These are phyloP conservation scores for Venturia pyrina DNA, from an alignment of 2,329 filamentous ascomycete genomes.

Conservation along the genomic window DNA sequence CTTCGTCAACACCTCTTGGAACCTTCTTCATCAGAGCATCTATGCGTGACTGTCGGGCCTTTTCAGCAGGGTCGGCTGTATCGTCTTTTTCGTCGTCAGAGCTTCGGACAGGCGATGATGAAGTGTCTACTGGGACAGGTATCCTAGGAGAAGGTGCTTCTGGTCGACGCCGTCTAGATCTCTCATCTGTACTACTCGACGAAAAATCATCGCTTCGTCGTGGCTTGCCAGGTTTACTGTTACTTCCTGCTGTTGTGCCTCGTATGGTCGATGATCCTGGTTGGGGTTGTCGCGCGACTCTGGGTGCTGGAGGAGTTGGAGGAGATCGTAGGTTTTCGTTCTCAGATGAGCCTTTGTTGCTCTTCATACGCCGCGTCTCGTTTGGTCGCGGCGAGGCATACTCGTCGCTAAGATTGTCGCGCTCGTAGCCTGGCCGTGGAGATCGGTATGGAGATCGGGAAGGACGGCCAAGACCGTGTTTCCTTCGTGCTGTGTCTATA, in stretches of 20 bases:
- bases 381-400: neutral
- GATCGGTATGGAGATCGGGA: neutral
- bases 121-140: neutral
- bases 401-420: neutral
- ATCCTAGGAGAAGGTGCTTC: neutral
- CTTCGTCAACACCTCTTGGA: constrained; percentile 70
- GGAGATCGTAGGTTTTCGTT: neutral
- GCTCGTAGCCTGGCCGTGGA: neutral
- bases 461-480: constrained; percentile 7
- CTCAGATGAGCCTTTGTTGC: neutral
- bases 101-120: neutral
- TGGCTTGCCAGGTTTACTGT: neutral
- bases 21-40: constrained; percentile 34
- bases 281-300: neutral
- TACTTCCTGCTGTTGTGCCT: neutral
- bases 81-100: neutral
- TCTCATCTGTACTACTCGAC: neutral
- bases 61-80: constrained; percentile 1
- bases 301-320: neutral
- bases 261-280: neutral
- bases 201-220: neutral
- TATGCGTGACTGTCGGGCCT: constrained; percentile 2
- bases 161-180: neutral
- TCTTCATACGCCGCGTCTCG: neutral
- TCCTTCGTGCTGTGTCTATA: constrained; percentile 9